These are phyloP conservation scores for Cinnamomum chago DNA, from an alignment of 164 flowering plant species.

Conservation along the genomic window DNA sequence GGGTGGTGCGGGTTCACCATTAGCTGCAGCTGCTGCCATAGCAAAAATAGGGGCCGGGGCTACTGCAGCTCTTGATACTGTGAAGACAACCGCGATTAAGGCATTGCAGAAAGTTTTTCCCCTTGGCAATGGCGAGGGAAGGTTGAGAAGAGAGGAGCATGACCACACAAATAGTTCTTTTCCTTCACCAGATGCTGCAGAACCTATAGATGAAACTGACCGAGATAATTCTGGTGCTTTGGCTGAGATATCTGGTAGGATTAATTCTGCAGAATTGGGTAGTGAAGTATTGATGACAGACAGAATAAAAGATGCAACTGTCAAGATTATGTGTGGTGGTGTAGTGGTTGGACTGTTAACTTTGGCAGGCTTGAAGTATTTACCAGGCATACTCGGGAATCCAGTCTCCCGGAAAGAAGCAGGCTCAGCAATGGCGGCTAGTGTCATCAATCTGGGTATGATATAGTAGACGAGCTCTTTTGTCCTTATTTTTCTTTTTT, in stretches of 20 bases:
- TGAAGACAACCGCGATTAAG: slow-evolving; percentile 71
- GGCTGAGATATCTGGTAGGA: slow-evolving; percentile 28
- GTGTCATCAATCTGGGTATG: slow-evolving; percentile 66
- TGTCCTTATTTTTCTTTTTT: background rate
- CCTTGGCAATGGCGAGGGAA: slow-evolving; percentile 30
- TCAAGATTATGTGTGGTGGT: slow-evolving; percentile 77
- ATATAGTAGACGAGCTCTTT: slow-evolving; percentile 8
- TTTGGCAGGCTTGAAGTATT: slow-evolving; percentile 52
- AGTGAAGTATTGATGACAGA: slow-evolving; percentile 52
- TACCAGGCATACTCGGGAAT: slow-evolving; percentile 40
- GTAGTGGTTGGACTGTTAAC: slow-evolving; percentile 62
- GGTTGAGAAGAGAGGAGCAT: slow-evolving; percentile 30
- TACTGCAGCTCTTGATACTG: slow-evolving; percentile 79
- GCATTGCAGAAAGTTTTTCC: slow-evolving; percentile 91
- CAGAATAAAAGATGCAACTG: slow-evolving; percentile 68
- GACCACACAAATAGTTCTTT: slow-evolving; percentile 16
- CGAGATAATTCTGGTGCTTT: slow-evolving; percentile 23
- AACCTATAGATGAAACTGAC: slow-evolving; percentile 17
- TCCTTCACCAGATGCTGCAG: slow-evolving; percentile 26
- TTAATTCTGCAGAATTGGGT: slow-evolving; percentile 21
- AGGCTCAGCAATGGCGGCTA: slow-evolving; percentile 56
- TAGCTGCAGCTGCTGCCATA: slow-evolving; percentile 98
- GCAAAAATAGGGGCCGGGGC: slow-evolving; percentile 90
- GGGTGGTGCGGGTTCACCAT: slow-evolving; percentile 76
- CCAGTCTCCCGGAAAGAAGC: slow-evolving; percentile 32